phyloP scores from a whole-genome alignment of 257 asterid genomes.

The Ajuga chamaepitys region DNA sequence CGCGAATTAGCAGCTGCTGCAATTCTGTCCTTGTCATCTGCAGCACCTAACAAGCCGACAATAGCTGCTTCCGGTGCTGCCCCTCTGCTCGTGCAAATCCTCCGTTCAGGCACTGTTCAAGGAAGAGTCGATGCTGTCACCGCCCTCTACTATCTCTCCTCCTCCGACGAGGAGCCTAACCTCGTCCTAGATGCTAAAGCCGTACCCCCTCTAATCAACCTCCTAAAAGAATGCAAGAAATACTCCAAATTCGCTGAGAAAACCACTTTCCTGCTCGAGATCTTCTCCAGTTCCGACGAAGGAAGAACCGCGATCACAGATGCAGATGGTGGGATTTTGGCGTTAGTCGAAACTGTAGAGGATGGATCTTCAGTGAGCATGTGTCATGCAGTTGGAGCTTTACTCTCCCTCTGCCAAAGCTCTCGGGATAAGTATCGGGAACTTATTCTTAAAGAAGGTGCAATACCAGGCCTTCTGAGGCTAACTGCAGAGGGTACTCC shows the following conservation, averaged over 20 bases:
- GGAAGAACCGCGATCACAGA: slow-evolving; percentile 60
- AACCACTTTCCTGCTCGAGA: slow-evolving; percentile 64
- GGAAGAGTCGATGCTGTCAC: slow-evolving; percentile 86
- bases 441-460: slow-evolving; percentile 83
- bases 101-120: slow-evolving; percentile 74
- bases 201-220: slow-evolving; percentile 52
- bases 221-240: slow-evolving; percentile 81
- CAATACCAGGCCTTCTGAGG: slow-evolving; percentile 81
- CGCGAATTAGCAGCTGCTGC: slow-evolving; percentile 87
- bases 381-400: slow-evolving; percentile 65
- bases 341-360: slow-evolving; percentile 74
- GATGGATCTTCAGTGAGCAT: slow-evolving; percentile 81
- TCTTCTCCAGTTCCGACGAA: slow-evolving; percentile 56
- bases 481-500: slow-evolving; percentile 82
- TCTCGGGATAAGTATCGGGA: slow-evolving; percentile 61
- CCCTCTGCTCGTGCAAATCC: slow-evolving; percentile 54
- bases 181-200: slow-evolving; percentile 53
- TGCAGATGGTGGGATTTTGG: slow-evolving; percentile 56
- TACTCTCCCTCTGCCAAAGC: slow-evolving; percentile 61
- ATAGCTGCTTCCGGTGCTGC: slow-evolving; percentile 71
- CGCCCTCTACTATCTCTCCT: slow-evolving; percentile 68
- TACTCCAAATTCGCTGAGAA: slow-evolving; percentile 83
- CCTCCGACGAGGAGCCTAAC: slow-evolving; percentile 49
- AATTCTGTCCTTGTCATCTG: slow-evolving; percentile 64
- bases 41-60: slow-evolving; percentile 55